These are phyloP conservation scores for Aspergillus egyptiacus DNA, from an alignment of 495 filamentous ascomycete species.

Conservation along the genomic window DNA sequence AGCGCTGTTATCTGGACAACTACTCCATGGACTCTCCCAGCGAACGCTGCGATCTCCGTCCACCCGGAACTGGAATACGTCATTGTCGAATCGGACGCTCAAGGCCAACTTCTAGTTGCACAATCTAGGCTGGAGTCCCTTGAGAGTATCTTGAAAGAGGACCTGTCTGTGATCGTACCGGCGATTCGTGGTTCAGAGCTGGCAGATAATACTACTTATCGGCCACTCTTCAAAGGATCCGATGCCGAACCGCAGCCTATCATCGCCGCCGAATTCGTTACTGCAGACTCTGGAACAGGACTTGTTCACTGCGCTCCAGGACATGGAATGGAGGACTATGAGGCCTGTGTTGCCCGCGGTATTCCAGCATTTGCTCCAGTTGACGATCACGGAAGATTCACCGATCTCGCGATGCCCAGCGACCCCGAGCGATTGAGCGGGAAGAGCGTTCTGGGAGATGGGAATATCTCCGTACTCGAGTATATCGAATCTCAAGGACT, in stretches of 20 bases:
- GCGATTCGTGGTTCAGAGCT: conserved; percentile 62
- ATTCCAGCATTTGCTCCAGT: conserved; percentile 75
- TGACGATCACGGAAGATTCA: conserved; percentile 74
- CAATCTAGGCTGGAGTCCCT: conserved; percentile 57
- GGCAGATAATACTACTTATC: conserved; percentile 54
- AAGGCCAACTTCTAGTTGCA: conserved; percentile 60
- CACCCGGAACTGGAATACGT: conserved; percentile 65
- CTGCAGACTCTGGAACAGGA: conserved; percentile 78
- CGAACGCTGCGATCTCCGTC: conserved; percentile 84
- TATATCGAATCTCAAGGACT: conserved; percentile 46
- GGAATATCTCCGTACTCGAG: conserved; percentile 62
- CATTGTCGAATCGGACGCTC: conserved; percentile 50
- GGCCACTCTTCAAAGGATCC: conserved; percentile 54
- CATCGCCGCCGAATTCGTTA: conserved; percentile 79
- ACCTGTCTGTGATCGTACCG: conserved; percentile 45
- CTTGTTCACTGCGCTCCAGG: conserved; percentile 92
- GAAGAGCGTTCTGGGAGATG: conserved; percentile 55
- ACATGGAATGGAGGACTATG: conserved; percentile 95
- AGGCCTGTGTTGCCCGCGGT: conserved; percentile 60
- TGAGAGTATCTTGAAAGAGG: conserved; percentile 35
- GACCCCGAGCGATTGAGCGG: conserved; percentile 57
- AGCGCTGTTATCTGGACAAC: conserved; percentile 93
- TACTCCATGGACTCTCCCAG: conserved; percentile 94
- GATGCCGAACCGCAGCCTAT: conserved; percentile 54
- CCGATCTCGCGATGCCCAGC: conserved; percentile 62